These are phyloP conservation scores for Arthroderma uncinatum DNA, from an alignment of 2,329 filamentous ascomycete species.

Conservation along the genomic window DNA sequence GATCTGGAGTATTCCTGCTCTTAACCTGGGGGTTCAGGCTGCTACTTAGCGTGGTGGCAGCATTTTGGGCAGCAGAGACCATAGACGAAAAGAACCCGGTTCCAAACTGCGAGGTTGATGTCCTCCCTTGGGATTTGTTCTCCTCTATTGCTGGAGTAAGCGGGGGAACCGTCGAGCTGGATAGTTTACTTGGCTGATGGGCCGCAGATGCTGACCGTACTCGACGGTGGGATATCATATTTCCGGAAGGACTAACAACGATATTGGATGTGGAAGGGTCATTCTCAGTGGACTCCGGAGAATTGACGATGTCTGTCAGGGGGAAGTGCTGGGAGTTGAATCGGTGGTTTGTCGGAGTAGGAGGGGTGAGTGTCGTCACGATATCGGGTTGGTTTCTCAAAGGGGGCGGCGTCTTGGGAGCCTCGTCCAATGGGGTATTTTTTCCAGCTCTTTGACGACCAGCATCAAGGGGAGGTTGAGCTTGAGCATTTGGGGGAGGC, in stretches of 20 bases:
- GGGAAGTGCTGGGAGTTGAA: constrained; percentile 18
- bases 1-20: constrained; percentile 26
- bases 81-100: constrained; percentile 85
- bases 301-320: constrained; percentile 25
- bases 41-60: constrained; percentile 68
- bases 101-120: constrained; percentile 42
- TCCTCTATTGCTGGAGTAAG: constrained; percentile 69
- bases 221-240: constrained; percentile 62
- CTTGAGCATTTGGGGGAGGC: constrained; percentile 23
- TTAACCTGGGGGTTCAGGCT: constrained; percentile 43
- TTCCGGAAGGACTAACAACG: constrained; percentile 52
- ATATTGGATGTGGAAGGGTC: constrained; percentile 34
- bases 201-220: constrained; percentile 46
- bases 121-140: constrained; percentile 37
- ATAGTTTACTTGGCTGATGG: constrained; percentile 72
- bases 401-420: constrained; percentile 26
- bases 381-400: constrained; percentile 15
- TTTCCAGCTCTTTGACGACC: constrained; percentile 5
- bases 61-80: constrained; percentile 85
- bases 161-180: constrained; percentile 59
- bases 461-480: constrained; percentile 8
- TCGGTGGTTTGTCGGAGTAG: constrained; percentile 10
- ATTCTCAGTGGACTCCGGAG: constrained; percentile 27
- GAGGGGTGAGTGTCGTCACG: constrained; percentile 12
- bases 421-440: neutral